Percentiles rank a stretch among this genome's conserved stretches.
phyloP scores from a whole-genome alignment of 139 green algal species.

The Auxenochlorella protothecoides region DNA sequence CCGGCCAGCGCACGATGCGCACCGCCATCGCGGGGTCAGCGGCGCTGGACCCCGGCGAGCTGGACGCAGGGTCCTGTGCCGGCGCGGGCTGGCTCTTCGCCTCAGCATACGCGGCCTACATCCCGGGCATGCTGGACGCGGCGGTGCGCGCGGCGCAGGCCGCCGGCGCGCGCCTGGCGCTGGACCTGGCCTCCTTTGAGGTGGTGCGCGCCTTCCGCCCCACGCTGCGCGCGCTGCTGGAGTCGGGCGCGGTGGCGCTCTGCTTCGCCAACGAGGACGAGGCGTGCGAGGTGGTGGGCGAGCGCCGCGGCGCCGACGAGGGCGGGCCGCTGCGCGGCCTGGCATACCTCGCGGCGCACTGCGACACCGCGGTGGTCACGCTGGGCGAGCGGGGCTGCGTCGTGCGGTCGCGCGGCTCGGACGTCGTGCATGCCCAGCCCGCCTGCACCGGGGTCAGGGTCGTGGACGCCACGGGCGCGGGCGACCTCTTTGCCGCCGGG shows the following conservation, averaged over 20 bases:
- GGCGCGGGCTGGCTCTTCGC: slow-evolving; percentile 32
- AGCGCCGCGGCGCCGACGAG: not conserved
- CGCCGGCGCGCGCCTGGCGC: slow-evolving; percentile 26
- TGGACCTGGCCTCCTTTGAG: slow-evolving; percentile 63
- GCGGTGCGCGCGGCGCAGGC: slow-evolving; percentile 21
- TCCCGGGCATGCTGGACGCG: slow-evolving; percentile 22
- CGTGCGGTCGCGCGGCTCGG: slow-evolving; percentile 5
- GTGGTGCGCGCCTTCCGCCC: slow-evolving; percentile 37
- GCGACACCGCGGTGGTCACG: slow-evolving; percentile 38
- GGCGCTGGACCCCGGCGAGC: slow-evolving; percentile 9
- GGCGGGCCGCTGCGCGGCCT: slow-evolving; percentile 19
- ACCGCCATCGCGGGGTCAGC: slow-evolving; percentile 34
- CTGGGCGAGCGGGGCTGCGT: slow-evolving; percentile 49
- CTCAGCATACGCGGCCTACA: slow-evolving; percentile 25
- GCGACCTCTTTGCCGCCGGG: slow-evolving; percentile 52
- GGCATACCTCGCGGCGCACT: slow-evolving; percentile 24
- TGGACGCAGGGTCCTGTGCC: slow-evolving; percentile 22
- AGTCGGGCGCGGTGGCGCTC: slow-evolving; percentile 19
- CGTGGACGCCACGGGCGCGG: slow-evolving; percentile 53
- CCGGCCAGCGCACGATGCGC: slow-evolving; percentile 42
- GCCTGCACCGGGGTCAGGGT: slow-evolving; percentile 35
- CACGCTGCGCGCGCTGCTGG: slow-evolving; percentile 26
- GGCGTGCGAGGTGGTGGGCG: slow-evolving; percentile 18
- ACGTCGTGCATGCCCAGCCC: slow-evolving; percentile 20
- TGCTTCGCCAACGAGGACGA: slow-evolving; percentile 62